These are phyloP conservation scores for Trichosporon coremiiforme DNA, from an alignment of 1,284 basidiomycete genomes.

Conservation along the genomic window DNA sequence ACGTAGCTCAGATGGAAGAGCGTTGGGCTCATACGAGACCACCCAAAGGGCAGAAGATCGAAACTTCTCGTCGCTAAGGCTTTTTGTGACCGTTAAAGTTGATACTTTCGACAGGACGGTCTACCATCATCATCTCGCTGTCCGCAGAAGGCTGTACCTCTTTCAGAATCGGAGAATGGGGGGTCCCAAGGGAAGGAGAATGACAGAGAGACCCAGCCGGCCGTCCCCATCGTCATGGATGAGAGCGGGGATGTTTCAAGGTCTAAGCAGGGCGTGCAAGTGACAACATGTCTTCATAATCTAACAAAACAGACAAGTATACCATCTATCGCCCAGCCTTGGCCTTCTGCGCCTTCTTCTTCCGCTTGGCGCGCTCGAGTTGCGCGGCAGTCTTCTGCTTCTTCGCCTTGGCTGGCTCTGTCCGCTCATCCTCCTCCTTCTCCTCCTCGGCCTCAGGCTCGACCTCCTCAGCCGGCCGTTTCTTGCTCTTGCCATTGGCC, in stretches of 20 bases:
- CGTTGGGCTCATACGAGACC: constrained; percentile 16
- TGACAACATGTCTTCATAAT: background rate
- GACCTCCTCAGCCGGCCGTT: background rate
- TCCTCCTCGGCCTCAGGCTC: background rate
- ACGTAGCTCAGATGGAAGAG: constrained; percentile 20
- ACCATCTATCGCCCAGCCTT: constrained; percentile 18
- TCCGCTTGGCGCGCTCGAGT: constrained; percentile 42
- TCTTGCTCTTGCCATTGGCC: constrained; percentile 33
- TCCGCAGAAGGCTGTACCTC: too few relatives aligned
- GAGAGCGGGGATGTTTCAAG: too few relatives aligned
- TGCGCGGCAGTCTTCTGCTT: constrained; percentile 43
- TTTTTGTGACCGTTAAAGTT: background rate
- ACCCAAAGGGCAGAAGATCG: constrained; percentile 20
- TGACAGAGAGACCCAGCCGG: too few relatives aligned
- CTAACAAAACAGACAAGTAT: background rate
- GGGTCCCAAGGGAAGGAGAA: too few relatives aligned
- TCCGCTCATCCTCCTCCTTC: background rate
- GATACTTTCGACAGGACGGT: too few relatives aligned
- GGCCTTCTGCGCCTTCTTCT: constrained; percentile 48
- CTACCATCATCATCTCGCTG: too few relatives aligned
- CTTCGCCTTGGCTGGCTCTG: constrained; percentile 1
- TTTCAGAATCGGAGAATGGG: too few relatives aligned
- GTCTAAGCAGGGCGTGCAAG: too few relatives aligned
- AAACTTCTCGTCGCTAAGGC: constrained; percentile 17
- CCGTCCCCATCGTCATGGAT: too few relatives aligned